Percentiles rank a stretch among this genome's conserved stretches.
Conservation (phyloP, 1,284 basidiomycete genomes). For the Puccinia hordei region DNA sequence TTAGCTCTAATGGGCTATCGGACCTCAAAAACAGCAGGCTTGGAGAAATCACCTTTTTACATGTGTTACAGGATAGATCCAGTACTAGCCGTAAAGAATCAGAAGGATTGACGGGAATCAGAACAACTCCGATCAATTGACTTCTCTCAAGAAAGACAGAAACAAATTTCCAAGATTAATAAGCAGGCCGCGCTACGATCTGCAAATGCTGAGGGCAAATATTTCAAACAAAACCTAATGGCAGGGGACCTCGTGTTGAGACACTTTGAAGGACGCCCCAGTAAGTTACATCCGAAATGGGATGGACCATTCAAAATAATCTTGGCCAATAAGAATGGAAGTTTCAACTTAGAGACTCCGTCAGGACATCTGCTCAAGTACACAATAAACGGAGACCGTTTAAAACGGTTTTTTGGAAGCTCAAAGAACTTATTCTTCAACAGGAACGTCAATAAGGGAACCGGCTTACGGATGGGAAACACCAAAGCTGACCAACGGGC, state of each 20-base stretch:
- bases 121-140: too few relatives aligned
- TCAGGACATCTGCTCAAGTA: not conserved
- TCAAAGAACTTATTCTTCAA: too few relatives aligned
- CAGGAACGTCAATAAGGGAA: too few relatives aligned
- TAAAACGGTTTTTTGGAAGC: not conserved
- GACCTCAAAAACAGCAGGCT: too few relatives aligned
- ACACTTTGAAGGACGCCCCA: not conserved
- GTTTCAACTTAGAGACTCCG: not conserved
- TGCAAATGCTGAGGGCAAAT: not conserved
- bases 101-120: too few relatives aligned
- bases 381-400: not conserved
- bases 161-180: not conserved
- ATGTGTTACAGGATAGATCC: too few relatives aligned
- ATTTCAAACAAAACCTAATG: not conserved
- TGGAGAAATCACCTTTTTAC: too few relatives aligned
- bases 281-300: constrained; percentile 27
- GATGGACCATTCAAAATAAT: constrained; percentile 7
- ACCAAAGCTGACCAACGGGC: too few relatives aligned
- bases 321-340: not conserved
- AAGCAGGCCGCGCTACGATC: not conserved
- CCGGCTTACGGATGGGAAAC: too few relatives aligned
- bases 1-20: too few relatives aligned
- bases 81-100: too few relatives aligned
- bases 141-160: too few relatives aligned
- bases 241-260: not conserved